Percentiles rank a stretch among this genome's conserved stretches.
Conservation (phyloP, 495 filamentous ascomycete genomes). For the Aspergillus affinis region DNA sequence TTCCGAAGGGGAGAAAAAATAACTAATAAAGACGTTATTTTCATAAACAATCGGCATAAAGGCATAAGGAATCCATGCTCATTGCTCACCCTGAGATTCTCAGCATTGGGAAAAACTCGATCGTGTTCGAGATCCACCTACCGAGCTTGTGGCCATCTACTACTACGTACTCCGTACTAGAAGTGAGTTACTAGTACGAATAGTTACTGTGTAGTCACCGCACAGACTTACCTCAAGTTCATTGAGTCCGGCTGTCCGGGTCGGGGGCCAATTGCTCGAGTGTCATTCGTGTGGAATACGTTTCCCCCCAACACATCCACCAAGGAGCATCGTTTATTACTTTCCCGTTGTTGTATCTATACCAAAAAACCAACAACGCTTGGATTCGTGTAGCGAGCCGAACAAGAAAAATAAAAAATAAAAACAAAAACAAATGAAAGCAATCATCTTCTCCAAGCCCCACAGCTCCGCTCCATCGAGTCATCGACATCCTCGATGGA, state of each 20-base stretch:
- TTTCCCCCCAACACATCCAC: background rate
- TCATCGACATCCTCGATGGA: background rate
- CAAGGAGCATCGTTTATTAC: background rate
- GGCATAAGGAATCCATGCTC: too few relatives aligned
- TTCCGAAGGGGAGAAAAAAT: too few relatives aligned
- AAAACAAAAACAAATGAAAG: background rate
- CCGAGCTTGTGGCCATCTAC: background rate
- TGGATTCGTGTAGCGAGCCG: background rate
- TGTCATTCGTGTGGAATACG: background rate
- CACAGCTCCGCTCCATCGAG: background rate
- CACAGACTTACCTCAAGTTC: background rate
- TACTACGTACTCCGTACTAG: too few relatives aligned
- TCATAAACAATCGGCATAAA: background rate
- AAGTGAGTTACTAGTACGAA: too few relatives aligned
- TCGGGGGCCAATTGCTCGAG: background rate
- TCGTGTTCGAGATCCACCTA: background rate
- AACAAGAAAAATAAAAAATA: background rate
- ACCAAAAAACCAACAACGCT: background rate
- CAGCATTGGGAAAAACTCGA: background rate
- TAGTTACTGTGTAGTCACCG: background rate
- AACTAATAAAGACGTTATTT: background rate
- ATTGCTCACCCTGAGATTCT: too few relatives aligned
- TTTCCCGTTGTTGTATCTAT: background rate
- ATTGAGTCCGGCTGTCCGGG: too few relatives aligned
- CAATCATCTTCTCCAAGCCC: background rate